Conservation (phyloP, 495 filamentous ascomycete genomes). For the Halenospora varia region DNA sequence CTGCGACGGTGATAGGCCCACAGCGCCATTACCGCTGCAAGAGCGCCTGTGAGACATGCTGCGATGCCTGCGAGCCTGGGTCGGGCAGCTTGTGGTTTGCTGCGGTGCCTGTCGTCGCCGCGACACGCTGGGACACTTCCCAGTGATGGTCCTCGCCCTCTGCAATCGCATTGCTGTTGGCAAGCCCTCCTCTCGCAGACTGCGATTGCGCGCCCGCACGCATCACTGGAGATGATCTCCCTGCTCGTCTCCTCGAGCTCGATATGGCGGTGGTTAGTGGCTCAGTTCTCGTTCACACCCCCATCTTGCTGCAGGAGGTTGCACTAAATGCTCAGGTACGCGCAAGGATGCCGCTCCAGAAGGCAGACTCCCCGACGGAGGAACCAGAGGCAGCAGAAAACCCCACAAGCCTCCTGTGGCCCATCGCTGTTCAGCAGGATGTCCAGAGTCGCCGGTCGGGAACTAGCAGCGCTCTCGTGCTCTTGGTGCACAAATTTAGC, state of each 20-base stretch:
- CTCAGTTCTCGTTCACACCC: neutral
- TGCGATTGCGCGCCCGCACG: neutral
- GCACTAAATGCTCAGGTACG: constrained; percentile 16
- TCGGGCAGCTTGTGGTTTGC: too few relatives aligned
- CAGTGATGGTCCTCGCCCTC: neutral
- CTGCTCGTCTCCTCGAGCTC: neutral
- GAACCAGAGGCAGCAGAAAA: neutral
- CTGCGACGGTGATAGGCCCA: constrained; percentile 6
- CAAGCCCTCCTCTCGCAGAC: neutral
- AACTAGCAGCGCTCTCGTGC: neutral
- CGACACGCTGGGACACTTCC: neutral
- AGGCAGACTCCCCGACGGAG: neutral
- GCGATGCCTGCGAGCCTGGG: neutral
- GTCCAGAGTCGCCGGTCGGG: neutral
- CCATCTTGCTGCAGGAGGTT: constrained; percentile 3
- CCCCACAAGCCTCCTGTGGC: neutral
- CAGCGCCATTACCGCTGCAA: constrained; percentile 11
- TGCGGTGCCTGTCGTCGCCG: neutral
- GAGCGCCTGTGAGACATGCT: neutral
- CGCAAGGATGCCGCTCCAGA: constrained; percentile 14
- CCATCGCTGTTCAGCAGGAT: neutral
- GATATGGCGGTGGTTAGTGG: neutral
- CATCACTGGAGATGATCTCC: neutral
- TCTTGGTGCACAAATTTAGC: neutral
- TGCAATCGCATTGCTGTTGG: neutral